A percentile compares a stretch with the other conserved stretches of the same genome.
Evolutionary conservation across 2,329 filamentous ascomycete species (phyloP).

Genomic region (Colletotrichum camelliae): DNA sequence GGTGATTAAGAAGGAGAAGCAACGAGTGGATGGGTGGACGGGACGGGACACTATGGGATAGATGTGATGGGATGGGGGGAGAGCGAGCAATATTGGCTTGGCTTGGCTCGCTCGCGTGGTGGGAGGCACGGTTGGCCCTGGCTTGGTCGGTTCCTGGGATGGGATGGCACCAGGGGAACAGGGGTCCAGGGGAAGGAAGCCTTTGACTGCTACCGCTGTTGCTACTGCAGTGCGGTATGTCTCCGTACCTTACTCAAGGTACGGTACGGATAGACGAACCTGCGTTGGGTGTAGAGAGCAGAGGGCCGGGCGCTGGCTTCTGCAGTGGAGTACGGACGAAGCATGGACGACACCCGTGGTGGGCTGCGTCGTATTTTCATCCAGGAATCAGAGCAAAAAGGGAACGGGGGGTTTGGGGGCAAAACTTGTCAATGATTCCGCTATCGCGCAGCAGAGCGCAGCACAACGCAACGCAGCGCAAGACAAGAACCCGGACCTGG

Average conservation of each 20-base stretch:
- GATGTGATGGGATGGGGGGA: background rate
- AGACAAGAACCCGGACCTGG: background rate
- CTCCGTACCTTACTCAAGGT: background rate
- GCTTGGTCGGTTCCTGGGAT: constrained; percentile 6
- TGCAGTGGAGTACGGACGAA: constrained; percentile 2
- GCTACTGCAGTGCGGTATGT: background rate
- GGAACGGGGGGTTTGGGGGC: background rate
- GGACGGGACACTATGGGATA: background rate
- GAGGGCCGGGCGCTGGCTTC: constrained; percentile 7
- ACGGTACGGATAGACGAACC: constrained; percentile 1
- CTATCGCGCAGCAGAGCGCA: background rate
- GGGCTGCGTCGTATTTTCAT: background rate
- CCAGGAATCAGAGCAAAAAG: background rate
- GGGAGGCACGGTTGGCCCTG: background rate
- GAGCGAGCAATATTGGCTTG: constrained; percentile 17
- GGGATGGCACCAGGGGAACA: background rate
- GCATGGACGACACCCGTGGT: background rate
- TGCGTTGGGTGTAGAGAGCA: background rate
- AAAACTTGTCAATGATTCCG: background rate
- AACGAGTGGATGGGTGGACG: background rate
- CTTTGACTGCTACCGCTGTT: background rate
- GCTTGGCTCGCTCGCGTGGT: constrained; percentile 13
- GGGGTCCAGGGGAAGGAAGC: background rate
- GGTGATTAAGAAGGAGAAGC: background rate
- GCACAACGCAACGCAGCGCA: background rate